Conservation (phyloP, 768 basidiomycete genomes). For the Podaxis sp. region DNA sequence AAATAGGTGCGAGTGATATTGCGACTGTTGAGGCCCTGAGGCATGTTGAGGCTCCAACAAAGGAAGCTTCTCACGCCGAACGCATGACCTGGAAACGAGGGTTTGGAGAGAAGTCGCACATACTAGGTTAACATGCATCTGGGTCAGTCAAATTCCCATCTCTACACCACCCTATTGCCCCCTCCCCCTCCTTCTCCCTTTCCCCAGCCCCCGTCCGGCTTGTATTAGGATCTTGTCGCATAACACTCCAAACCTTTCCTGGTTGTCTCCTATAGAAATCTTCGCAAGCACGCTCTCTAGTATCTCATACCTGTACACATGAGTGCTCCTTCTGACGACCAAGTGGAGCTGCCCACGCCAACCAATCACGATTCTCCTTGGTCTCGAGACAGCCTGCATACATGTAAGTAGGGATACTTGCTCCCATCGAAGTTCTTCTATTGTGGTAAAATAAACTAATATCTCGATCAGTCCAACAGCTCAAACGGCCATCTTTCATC, state of each 20-base stretch:
- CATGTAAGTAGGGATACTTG: not conserved
- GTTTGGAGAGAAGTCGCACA: not conserved
- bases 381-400: not conserved
- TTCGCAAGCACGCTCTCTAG: not conserved
- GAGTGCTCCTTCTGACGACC: not conserved
- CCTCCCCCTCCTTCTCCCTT: not conserved
- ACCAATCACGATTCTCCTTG: not conserved
- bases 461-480: not conserved
- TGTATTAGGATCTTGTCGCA: not conserved
- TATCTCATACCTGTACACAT: not conserved
- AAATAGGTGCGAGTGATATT: too few relatives aligned
- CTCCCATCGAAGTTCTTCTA: not conserved
- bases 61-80: not conserved
- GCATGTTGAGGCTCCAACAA: not conserved
- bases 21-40: not conserved
- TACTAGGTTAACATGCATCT: too few relatives aligned
- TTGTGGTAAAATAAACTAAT: not conserved
- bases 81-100: not conserved
- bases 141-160: not conserved
- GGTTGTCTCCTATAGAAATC: not conserved
- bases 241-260: too few relatives aligned
- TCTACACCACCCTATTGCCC: not conserved
- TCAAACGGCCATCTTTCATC: not conserved
- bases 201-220: not conserved
- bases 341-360: conserved; percentile 1